A percentile compares a stretch with the other conserved stretches of the same genome.
These are phyloP conservation scores for Zygotorulaspora sp. DNA, from an alignment of 805 yeast genomes.

Conservation along the genomic window DNA sequence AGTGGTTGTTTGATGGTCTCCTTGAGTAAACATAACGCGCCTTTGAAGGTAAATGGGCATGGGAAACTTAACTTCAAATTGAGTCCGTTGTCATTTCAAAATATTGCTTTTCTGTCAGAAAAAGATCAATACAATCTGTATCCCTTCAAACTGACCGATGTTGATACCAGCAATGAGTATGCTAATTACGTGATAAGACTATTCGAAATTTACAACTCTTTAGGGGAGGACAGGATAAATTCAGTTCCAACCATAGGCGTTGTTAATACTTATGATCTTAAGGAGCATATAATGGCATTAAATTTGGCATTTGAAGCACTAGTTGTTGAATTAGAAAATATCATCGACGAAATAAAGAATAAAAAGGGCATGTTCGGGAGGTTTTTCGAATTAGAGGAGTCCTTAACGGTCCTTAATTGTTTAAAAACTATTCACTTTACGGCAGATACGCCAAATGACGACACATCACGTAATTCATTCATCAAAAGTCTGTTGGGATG, in stretches of 20 bases:
- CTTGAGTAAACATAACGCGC: slow-evolving; percentile 15
- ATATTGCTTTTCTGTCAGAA: slow-evolving; percentile 39
- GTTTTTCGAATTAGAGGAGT: slow-evolving; percentile 41
- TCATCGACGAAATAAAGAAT: slow-evolving; percentile 32
- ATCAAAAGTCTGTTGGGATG: slow-evolving; percentile 50
- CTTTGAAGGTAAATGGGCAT: slow-evolving; percentile 13
- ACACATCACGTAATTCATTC: slow-evolving; percentile 37
- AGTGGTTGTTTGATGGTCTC: slow-evolving; percentile 24
- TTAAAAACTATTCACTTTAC: slow-evolving; percentile 46
- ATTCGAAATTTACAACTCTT: slow-evolving; percentile 49
- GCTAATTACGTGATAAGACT: slow-evolving; percentile 45
- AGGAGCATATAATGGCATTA: slow-evolving; percentile 37
- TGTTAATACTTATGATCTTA: slow-evolving; percentile 32
- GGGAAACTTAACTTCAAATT: slow-evolving; percentile 40
- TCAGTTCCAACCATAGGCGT: slow-evolving; percentile 41
- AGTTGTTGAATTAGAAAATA: slow-evolving; percentile 34
- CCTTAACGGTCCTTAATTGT: slow-evolving; percentile 52
- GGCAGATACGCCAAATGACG: slow-evolving; percentile 21
- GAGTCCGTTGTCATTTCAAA: slow-evolving; percentile 43
- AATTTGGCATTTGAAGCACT: slow-evolving; percentile 36
- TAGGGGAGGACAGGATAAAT: slow-evolving; percentile 43
- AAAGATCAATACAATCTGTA: slow-evolving; percentile 41
- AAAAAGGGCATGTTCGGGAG: slow-evolving; percentile 29
- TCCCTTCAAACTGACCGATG: slow-evolving; percentile 39
- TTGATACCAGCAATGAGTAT: slow-evolving; percentile 42